A percentile compares a stretch with the other conserved stretches of the same genome.
Evolutionary conservation across 805 yeast species (phyloP).

Genomic region (Metschnikowia vanudenii): DNA sequence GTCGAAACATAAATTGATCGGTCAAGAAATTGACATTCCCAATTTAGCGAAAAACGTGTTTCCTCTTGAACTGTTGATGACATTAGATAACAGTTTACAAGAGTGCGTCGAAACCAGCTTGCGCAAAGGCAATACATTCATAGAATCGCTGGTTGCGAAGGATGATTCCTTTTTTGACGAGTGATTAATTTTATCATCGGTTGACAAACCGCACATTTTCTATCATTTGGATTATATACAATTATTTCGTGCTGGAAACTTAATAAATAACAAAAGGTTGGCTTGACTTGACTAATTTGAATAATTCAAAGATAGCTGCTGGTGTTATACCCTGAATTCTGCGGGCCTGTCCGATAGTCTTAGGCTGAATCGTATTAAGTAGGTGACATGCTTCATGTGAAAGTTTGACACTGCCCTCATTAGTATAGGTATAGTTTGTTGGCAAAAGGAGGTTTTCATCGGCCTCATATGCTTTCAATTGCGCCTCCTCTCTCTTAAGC

Average conservation of each 20-base stretch:
- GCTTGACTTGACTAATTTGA: slow-evolving; percentile 46
- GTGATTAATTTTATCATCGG: background rate
- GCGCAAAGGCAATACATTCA: background rate
- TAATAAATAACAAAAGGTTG: background rate
- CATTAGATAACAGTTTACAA: slow-evolving; percentile 31
- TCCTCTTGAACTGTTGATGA: slow-evolving; percentile 36
- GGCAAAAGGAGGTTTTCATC: slow-evolving; percentile 84
- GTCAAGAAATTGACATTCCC: slow-evolving; percentile 25
- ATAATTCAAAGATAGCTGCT: slow-evolving; percentile 81
- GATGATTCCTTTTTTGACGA: background rate
- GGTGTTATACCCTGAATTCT: slow-evolving; percentile 95
- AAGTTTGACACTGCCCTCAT: slow-evolving; percentile 49
- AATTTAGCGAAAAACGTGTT: slow-evolving; percentile 33
- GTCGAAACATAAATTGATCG: slow-evolving; percentile 17
- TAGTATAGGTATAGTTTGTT: slow-evolving; percentile 55
- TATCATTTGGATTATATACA: too few relatives aligned
- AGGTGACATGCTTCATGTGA: slow-evolving; percentile 72
- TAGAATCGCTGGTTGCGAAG: background rate
- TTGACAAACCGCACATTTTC: too few relatives aligned
- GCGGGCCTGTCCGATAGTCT: slow-evolving; percentile 92
- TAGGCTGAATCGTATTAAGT: slow-evolving; percentile 75
- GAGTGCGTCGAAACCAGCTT: slow-evolving; percentile 3
- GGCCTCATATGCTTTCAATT: slow-evolving; percentile 72
- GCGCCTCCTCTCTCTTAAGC: slow-evolving; percentile 66
- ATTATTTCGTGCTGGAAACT: too few relatives aligned